These are phyloP conservation scores for Posidonia oceanica DNA, from an alignment of 116 monocot species.

Conservation along the genomic window DNA sequence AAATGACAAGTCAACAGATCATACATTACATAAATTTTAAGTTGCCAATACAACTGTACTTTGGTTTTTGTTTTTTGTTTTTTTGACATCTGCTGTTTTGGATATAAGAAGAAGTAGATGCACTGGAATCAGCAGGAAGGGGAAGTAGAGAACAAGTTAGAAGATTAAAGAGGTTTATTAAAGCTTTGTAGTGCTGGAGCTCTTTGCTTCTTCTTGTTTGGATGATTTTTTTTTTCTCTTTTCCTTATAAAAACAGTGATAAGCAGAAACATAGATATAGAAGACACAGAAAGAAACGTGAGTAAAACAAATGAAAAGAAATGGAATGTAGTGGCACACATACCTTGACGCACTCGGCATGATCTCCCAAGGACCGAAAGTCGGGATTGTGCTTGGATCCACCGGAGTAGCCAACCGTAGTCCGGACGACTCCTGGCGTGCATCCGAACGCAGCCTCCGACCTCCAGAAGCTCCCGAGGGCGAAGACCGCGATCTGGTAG, in stretches of 20 bases:
- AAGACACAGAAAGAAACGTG: conserved; percentile 5
- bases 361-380: conserved; percentile 58
- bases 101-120: too few species aligned
- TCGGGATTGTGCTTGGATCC: conserved; percentile 65
- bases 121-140: too few species aligned
- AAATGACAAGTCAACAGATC: too few species aligned
- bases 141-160: too few species aligned
- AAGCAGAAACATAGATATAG: neutral
- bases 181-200: too few species aligned
- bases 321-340: neutral
- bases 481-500: conserved; percentile 53
- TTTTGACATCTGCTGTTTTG: too few species aligned
- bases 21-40: too few species aligned
- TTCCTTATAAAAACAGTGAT: neutral
- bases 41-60: too few species aligned
- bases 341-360: conserved; percentile 85
- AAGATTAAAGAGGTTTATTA: too few species aligned
- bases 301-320: neutral
- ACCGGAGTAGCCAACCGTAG: conserved; percentile 73
- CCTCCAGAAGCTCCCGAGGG: conserved; percentile 96
- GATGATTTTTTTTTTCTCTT: too few species aligned
- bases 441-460: conserved; percentile 88
- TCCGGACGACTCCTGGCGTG: conserved; percentile 70
- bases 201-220: too few species aligned
- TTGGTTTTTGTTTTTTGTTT: too few species aligned